Conservation (phyloP, 352 stramenopile species). For the Phytophthora tentaculata region DNA sequence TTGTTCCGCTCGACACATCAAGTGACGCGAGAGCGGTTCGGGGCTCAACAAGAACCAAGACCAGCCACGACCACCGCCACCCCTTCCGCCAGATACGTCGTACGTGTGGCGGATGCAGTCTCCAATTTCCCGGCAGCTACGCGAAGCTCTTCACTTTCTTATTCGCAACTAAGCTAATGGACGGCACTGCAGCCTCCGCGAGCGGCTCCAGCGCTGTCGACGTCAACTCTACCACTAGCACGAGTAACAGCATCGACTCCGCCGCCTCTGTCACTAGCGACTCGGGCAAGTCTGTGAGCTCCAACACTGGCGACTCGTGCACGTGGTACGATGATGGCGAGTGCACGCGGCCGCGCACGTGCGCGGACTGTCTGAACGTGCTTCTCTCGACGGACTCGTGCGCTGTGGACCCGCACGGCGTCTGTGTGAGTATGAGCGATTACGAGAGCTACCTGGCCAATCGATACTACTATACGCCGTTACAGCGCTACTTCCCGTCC, state of each 20-base stretch:
- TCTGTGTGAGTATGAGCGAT: conserved; percentile 43
- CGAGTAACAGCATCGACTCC: background rate
- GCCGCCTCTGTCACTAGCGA: background rate
- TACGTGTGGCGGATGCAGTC: conserved; percentile 1
- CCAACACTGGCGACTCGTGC: conserved; percentile 40
- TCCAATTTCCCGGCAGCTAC: conserved; percentile 17
- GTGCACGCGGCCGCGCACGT: conserved; percentile 34
- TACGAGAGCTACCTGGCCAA: conserved; percentile 43
- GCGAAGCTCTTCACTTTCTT: conserved; percentile 10
- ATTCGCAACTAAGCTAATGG: conserved; percentile 19
- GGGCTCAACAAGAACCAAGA: conserved; percentile 12
- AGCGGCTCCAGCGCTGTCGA: conserved; percentile 3
- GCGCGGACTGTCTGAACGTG: conserved; percentile 41
- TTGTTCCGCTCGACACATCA: conserved; percentile 16
- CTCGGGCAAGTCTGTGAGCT: conserved; percentile 27
- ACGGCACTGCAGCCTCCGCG: background rate
- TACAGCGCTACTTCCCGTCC: conserved; percentile 52
- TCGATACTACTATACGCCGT: conserved; percentile 52
- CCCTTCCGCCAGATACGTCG: conserved; percentile 4
- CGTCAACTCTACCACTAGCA: conserved; percentile 2
- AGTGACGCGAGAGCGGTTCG: conserved; percentile 22
- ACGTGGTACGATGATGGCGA: conserved; percentile 38
- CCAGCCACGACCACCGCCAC: conserved; percentile 5
- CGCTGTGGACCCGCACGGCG: conserved; percentile 39
- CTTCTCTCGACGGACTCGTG: conserved; percentile 33